These are phyloP conservation scores for Pseudotsuga menziesii DNA, from an alignment of 75 land plant genomes.

Conservation along the genomic window DNA sequence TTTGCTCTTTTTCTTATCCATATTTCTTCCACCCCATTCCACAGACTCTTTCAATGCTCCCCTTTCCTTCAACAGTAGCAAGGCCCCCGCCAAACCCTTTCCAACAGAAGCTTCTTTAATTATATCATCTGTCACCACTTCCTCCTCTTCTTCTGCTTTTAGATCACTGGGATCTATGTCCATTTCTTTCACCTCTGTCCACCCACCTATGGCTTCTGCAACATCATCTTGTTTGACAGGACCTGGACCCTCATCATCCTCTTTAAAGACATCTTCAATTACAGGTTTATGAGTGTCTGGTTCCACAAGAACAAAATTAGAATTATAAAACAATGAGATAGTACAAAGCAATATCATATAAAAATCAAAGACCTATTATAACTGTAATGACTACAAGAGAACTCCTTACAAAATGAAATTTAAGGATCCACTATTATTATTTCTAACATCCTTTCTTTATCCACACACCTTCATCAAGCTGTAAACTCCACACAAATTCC, in stretches of 20 bases:
- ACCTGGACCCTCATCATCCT: constrained; percentile 57
- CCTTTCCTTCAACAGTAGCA: constrained; percentile 77
- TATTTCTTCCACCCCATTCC: constrained; percentile 99
- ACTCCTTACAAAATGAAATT: constrained; percentile 1
- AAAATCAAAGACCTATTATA: neutral
- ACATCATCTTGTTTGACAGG: constrained; percentile 27
- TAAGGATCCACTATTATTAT: neutral
- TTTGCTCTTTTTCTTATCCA: constrained; percentile 99
- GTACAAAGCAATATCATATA: neutral
- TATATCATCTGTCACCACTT: constrained; percentile 51
- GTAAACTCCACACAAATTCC: constrained; percentile 85
- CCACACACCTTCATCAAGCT: constrained; percentile 73
- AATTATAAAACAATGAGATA: neutral
- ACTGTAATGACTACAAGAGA: neutral
- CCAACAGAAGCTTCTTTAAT: constrained; percentile 84
- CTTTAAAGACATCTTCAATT: constrained; percentile 75
- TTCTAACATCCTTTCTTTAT: neutral
- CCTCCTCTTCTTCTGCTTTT: constrained; percentile 34
- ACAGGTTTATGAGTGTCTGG: constrained; percentile 62
- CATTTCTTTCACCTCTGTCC: constrained; percentile 60
- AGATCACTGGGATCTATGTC: constrained; percentile 8
- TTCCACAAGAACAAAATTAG: neutral
- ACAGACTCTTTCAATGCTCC: constrained; percentile 86
- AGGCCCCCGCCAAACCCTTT: constrained; percentile 88
- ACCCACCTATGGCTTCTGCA: constrained; percentile 41